Percentiles rank a stretch among this genome's conserved stretches.
These are phyloP conservation scores for Chrysosporium keratinophilum DNA, from an alignment of 2,329 filamentous ascomycete species.

Conservation along the genomic window DNA sequence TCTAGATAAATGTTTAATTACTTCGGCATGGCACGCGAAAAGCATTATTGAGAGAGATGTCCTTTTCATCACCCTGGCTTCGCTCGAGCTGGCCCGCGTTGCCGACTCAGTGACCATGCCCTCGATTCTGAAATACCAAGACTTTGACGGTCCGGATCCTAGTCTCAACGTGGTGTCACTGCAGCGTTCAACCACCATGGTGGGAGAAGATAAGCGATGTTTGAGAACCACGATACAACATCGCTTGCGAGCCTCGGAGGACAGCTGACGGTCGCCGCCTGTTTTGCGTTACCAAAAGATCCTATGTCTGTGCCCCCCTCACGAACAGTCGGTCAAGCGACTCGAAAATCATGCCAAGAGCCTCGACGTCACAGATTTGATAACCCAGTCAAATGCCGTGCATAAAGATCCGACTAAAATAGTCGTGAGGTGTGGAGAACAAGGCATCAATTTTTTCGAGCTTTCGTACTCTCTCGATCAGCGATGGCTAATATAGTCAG, in stretches of 20 bases:
- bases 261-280: constrained; percentile 1
- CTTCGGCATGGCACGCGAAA: no score
- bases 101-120: neutral
- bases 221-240: neutral
- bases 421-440: neutral
- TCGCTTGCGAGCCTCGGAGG: neutral
- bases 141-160: neutral
- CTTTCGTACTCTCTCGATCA: no score
- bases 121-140: neutral
- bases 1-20: no score
- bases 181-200: constrained; percentile 10
- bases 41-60: no score
- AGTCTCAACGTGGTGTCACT: constrained; percentile 9
- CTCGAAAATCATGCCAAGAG: neutral
- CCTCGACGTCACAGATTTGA: constrained; percentile 1
- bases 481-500: no score
- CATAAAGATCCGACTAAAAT: constrained; percentile 1
- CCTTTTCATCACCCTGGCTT: no score
- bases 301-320: neutral
- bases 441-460: no score
- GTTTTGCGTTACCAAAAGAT: neutral
- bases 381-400: neutral
- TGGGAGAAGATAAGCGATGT: constrained; percentile 9
- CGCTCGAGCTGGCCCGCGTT: no score
- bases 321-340: constrained; percentile 2